Conservation (phyloP, 1,139 yeast species). For the Yamadazyma triangularis region DNA sequence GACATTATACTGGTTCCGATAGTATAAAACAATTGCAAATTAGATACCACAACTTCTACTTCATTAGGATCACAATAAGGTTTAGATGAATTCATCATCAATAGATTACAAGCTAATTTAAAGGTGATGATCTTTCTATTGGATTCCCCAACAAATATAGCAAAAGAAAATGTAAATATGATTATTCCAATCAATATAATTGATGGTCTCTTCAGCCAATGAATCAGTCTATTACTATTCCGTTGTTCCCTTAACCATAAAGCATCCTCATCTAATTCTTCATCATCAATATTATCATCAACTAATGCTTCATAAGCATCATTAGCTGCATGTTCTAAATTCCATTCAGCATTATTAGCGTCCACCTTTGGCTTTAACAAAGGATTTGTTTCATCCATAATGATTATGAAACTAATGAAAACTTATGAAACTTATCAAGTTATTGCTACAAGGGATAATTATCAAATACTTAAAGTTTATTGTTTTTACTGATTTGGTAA, state of each 20-base stretch:
- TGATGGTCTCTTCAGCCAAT: conserved; percentile 34
- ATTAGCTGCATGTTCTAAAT: conserved; percentile 22
- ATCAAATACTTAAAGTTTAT: too few species aligned
- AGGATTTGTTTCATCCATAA: conserved; percentile 2
- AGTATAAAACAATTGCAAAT: conserved; percentile 21
- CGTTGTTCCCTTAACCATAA: conserved; percentile 37
- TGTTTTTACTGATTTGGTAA: too few species aligned
- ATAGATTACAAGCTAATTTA: conserved; percentile 32
- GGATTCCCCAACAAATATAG: conserved; percentile 24
- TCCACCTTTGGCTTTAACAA: conserved; percentile 3
- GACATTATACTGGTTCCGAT: conserved; percentile 21
- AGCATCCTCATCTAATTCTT: conserved; percentile 33
- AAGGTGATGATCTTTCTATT: conserved; percentile 21
- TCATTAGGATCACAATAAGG: conserved; percentile 27
- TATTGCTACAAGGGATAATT: too few species aligned
- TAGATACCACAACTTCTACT: conserved; percentile 30
- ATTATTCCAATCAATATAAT: conserved; percentile 24
- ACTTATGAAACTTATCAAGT: too few species aligned
- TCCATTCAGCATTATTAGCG: conserved; percentile 8
- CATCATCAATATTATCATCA: conserved; percentile 20
- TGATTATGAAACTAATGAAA: too few species aligned
- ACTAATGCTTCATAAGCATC: conserved; percentile 28
- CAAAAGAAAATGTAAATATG: conserved; percentile 21
- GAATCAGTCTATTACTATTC: conserved; percentile 22
- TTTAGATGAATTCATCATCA: conserved; percentile 10